phyloP scores from a whole-genome alignment of 1,284 basidiomycete species.

The Stereum hirsutum region DNA sequence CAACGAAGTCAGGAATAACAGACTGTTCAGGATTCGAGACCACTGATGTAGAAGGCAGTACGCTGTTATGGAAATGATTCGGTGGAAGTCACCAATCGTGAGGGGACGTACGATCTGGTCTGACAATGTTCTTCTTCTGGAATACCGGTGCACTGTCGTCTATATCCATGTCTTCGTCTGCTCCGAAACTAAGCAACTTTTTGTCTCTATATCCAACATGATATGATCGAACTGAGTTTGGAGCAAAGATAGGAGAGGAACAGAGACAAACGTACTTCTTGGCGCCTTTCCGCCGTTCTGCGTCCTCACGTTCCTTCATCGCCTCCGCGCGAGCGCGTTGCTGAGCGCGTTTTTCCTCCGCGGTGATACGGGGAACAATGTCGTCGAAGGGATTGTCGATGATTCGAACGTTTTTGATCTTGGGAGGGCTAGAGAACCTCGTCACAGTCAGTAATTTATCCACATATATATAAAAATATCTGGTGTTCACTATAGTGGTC shows the following conservation, averaged over 20 bases:
- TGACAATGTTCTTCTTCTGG: conserved; percentile 73
- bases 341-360: conserved; percentile 80
- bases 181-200: conserved; percentile 82
- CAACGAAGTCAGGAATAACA: conserved; percentile 17
- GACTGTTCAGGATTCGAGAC: conserved; percentile 32
- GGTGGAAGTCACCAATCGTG: background rate
- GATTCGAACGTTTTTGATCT: conserved; percentile 77
- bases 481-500: conserved; percentile 71
- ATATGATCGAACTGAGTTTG: background rate
- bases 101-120: conserved; percentile 65
- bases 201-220: conserved; percentile 56
- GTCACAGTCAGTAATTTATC: conserved; percentile 1
- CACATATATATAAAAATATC: background rate
- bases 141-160: conserved; percentile 38
- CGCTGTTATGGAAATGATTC: background rate
- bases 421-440: conserved; percentile 65
- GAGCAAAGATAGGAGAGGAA: too few species aligned
- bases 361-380: conserved; percentile 94
- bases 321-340: conserved; percentile 69
- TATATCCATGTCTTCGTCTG: conserved; percentile 60
- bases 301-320: conserved; percentile 71
- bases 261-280: conserved; percentile 61
- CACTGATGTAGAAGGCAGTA: conserved; percentile 31
- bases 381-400: conserved; percentile 92
- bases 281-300: conserved; percentile 60